A percentile compares a stretch with the other conserved stretches of the same genome.
Evolutionary conservation across 495 filamentous ascomycete species (phyloP).

Genomic region (Aspergillus mulundensis): DNA sequence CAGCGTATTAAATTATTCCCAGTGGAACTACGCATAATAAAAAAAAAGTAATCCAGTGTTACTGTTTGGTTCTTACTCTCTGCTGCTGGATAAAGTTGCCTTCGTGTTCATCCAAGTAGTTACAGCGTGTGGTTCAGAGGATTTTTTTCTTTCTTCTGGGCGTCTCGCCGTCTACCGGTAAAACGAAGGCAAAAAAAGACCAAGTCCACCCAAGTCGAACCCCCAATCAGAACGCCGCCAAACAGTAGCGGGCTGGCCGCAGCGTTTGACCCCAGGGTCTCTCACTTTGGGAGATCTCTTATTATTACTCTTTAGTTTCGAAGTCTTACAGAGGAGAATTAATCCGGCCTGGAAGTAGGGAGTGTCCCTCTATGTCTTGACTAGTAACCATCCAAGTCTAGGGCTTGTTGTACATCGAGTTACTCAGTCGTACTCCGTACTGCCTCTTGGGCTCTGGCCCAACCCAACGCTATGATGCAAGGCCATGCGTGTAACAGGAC

Average conservation of each 20-base stretch:
- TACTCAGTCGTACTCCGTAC: background rate
- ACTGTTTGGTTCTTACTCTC: background rate
- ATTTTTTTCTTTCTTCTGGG: background rate
- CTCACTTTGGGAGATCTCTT: background rate
- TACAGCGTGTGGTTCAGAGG: background rate
- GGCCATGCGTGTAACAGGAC: background rate
- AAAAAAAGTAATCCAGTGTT: background rate
- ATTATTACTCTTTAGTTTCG: background rate
- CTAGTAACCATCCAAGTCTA: background rate
- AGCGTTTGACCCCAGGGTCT: background rate
- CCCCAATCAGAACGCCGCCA: background rate
- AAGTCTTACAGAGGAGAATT: background rate
- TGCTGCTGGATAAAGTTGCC: background rate
- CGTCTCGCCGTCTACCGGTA: too few species aligned
- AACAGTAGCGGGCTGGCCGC: background rate
- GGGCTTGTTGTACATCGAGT: background rate
- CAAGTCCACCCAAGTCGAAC: background rate
- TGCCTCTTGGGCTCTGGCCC: background rate
- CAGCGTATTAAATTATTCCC: conserved; percentile 1
- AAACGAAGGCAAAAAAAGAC: background rate
- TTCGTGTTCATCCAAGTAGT: background rate
- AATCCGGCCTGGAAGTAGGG: too few species aligned
- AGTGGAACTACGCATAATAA: background rate
- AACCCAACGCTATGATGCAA: background rate
- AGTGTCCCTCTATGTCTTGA: too few species aligned